These are phyloP conservation scores for Petunia axillaris DNA, from an alignment of 257 asterid species.

Conservation along the genomic window DNA sequence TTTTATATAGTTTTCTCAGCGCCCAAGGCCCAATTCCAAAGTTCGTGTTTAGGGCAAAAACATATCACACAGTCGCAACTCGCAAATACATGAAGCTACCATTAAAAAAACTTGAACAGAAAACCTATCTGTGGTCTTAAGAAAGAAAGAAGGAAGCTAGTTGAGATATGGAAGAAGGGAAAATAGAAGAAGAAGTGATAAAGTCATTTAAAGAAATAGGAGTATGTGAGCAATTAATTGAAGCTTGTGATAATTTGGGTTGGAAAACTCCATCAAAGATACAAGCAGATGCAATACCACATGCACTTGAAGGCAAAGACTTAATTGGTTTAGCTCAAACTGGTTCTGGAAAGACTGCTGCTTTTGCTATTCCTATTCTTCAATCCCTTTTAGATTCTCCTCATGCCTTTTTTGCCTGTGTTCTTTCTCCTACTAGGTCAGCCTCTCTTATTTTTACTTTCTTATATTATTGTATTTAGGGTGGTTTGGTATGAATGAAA, in stretches of 20 bases:
- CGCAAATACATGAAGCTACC: too few species aligned
- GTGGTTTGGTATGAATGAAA: too few species aligned
- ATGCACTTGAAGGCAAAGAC: slow-evolving; percentile 77
- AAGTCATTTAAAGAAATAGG: slow-evolving; percentile 80
- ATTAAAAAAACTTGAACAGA: too few species aligned
- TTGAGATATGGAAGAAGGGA: slow-evolving; percentile 23
- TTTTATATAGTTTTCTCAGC: too few species aligned
- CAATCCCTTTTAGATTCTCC: slow-evolving; percentile 73
- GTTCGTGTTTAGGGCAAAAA: too few species aligned
- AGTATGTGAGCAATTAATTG: slow-evolving; percentile 59
- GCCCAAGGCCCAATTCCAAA: too few species aligned
- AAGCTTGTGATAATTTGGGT: slow-evolving; percentile 77
- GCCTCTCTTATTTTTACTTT: too few species aligned
- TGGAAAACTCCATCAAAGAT: slow-evolving; percentile 80
- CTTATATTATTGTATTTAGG: too few species aligned
- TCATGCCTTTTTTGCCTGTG: slow-evolving; percentile 88
- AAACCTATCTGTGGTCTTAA: too few species aligned
- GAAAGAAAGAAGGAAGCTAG: too few species aligned
- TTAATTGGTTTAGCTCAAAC: slow-evolving; percentile 92
- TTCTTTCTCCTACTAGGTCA: slow-evolving; percentile 77
- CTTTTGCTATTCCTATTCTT: slow-evolving; percentile 86
- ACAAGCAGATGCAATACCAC: slow-evolving; percentile 73
- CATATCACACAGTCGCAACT: too few species aligned
- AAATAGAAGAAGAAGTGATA: slow-evolving; percentile 37
- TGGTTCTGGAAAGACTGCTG: slow-evolving; percentile 97